phyloP scores from a whole-genome alignment of 148 eudicot species.

The Nepenthes gracilis region DNA sequence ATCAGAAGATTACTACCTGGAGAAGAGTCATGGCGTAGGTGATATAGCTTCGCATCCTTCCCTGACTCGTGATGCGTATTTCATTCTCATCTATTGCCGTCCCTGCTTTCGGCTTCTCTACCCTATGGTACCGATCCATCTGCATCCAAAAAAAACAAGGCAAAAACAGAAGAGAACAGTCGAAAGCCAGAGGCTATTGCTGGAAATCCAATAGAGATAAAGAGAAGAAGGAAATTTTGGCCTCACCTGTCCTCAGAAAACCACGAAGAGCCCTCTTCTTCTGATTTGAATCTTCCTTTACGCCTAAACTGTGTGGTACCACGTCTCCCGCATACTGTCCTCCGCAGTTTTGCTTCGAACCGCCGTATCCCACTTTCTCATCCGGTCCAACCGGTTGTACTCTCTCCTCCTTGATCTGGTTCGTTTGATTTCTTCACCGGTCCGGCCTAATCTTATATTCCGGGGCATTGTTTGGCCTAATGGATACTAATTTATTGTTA shows the following conservation, averaged over 20 bases:
- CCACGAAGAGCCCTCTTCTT: conserved; percentile 38
- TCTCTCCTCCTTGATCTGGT: too few species aligned
- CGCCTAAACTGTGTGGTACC: conserved; percentile 37
- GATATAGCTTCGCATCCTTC: conserved; percentile 89
- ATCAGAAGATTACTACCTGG: conserved; percentile 28
- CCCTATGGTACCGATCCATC: conserved; percentile 94
- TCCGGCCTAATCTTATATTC: too few species aligned
- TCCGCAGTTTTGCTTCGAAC: neutral
- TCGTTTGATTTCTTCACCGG: too few species aligned
- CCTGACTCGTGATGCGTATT: conserved; percentile 96
- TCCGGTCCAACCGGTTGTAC: neutral
- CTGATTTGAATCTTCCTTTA: conserved; percentile 57
- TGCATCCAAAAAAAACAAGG: conserved; percentile 3
- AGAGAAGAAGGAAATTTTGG: neutral
- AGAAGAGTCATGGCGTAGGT: conserved; percentile 86
- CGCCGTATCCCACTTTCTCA: conserved; percentile 26
- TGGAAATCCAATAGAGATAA: too few species aligned
- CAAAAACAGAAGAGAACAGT: conserved; percentile 3
- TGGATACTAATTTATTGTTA: too few species aligned
- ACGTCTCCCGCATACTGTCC: neutral
- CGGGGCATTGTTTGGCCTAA: too few species aligned
- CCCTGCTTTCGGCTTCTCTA: conserved; percentile 88
- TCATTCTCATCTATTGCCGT: conserved; percentile 91
- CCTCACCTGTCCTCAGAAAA: conserved; percentile 6
- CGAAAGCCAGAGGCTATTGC: neutral